A percentile compares a stretch with the other conserved stretches of the same genome.
Evolutionary conservation across 805 yeast species (phyloP).

Genomic region (Myxozyma geophila): DNA sequence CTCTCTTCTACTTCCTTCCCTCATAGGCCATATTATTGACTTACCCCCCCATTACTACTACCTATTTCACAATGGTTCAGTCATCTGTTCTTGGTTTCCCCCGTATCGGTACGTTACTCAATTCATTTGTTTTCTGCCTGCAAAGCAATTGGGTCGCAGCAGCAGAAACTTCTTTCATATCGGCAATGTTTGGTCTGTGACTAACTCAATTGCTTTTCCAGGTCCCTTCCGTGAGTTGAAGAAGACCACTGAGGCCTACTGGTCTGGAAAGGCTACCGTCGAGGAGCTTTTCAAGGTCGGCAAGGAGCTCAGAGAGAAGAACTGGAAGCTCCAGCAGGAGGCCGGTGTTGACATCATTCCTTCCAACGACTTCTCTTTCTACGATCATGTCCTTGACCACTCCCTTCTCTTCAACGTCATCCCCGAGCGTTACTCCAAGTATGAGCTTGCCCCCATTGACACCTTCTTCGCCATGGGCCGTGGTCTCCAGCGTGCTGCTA

Average conservation of each 20-base stretch:
- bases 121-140: not conserved
- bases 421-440: slow-evolving; percentile 96
- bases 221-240: slow-evolving; percentile 99
- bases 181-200: not conserved
- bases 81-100: slow-evolving; percentile 99
- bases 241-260: slow-evolving; percentile 98
- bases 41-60: not conserved
- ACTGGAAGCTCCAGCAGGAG: slow-evolving; percentile 97
- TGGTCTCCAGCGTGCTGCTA: slow-evolving; percentile 97
- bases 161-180: not conserved
- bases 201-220: slow-evolving; percentile 14
- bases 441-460: slow-evolving; percentile 84
- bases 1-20: slow-evolving; percentile 3
- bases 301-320: slow-evolving; percentile 90
- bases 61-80: slow-evolving; percentile 71
- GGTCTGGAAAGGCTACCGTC: slow-evolving; percentile 88
- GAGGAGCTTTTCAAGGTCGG: slow-evolving; percentile 91
- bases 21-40: slow-evolving; percentile 8
- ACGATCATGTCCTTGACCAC: slow-evolving; percentile 94
- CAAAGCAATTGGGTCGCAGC: not conserved
- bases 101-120: slow-evolving; percentile 61
- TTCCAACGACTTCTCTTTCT: slow-evolving; percentile 96
- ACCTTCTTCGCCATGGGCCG: slow-evolving; percentile 99
- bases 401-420: slow-evolving; percentile 91
- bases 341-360: slow-evolving; percentile 98